Conservation (phyloP, 1,139 yeast species). For the Saccharomycopsis hybrid region DNA sequence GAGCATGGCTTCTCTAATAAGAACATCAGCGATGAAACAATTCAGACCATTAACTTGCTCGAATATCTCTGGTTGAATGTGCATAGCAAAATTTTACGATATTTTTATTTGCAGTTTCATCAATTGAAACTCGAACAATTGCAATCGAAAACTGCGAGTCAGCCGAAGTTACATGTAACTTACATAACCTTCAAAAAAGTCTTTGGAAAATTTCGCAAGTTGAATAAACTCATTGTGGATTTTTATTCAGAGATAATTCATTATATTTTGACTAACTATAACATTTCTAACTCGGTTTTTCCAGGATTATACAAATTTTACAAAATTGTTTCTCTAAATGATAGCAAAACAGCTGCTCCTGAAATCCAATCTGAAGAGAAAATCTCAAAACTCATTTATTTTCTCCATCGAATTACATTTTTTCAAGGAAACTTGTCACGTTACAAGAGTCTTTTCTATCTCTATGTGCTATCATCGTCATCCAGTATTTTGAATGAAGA, state of each 20-base stretch:
- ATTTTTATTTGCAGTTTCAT: conserved; percentile 17
- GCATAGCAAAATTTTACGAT: conserved; percentile 9
- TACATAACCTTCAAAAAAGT: conserved; percentile 11
- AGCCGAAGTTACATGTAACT: too few species aligned
- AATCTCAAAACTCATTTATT: conserved; percentile 1
- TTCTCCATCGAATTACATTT: conserved; percentile 10
- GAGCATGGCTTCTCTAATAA: too few species aligned
- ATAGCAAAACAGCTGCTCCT: neutral
- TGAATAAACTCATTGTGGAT: conserved; percentile 2
- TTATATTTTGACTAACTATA: conserved; percentile 3
- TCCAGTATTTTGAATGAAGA: neutral
- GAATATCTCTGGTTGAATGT: conserved; percentile 13
- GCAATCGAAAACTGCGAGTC: neutral
- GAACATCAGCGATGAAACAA: too few species aligned
- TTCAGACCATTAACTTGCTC: conserved; percentile 1
- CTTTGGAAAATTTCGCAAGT: neutral
- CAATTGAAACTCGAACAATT: conserved; percentile 12
- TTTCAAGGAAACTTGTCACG: conserved; percentile 15
- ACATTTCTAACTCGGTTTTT: neutral
- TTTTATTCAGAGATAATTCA: conserved; percentile 5
- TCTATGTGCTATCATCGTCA: conserved; percentile 4
- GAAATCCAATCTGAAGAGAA: neutral
- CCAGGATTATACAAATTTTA: conserved; percentile 6
- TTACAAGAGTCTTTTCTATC: conserved; percentile 9
- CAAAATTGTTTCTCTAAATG: neutral